Base-by-base conservation (phyloP, 768 basidiomycete species). In the Candolleomyces efflorescens region DNA sequence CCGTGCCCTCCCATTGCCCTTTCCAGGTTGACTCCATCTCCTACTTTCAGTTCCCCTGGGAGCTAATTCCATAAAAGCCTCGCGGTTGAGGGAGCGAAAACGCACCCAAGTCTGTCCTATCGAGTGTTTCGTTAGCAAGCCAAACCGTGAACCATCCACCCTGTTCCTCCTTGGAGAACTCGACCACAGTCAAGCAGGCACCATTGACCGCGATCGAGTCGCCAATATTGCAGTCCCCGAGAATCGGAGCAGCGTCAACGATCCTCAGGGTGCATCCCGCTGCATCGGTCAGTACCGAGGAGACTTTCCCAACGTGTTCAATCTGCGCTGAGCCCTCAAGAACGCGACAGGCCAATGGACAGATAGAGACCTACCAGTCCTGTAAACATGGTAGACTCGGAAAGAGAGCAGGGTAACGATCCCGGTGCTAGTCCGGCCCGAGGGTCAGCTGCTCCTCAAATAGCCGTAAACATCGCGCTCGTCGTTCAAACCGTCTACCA, bases 141-240 rank as follows among this genome's bases (percentile, higher is more conserved):
- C 94, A 96, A 48, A 98, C 92, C 66, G 84, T 90, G 78, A 99
- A 98, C 82, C 84, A 89, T 5, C 92, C 92, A 0, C 84, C 86
- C 2, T 80, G 64, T 43, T 78, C 74, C 32, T 72, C 73, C 60
- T 77, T 71, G 66, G 89, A 80, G 65, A 96, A 98, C 65, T 84
- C 85, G 1, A 88, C 94, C 45, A 96, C 96, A 0, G 97, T 98
- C 68, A 99, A 69, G 69, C 97, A 98, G 45, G 81, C 82, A 17
- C 92, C 90, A 60, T 92, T 90, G 62, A 94, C 88, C 43, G 90
- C 89, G 55, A 96, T 98, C 23, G 93, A 95, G 76, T 98, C 97
- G 2, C 97, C 97, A 53, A 94, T 78, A 61, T 88, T 83, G 74
- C 94, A 98, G 69, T 99, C 97, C 4, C 68, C 84, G 2, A 99